These are phyloP conservation scores for Penicillium glabrum DNA, from an alignment of 2,329 filamentous ascomycete genomes.

Conservation along the genomic window DNA sequence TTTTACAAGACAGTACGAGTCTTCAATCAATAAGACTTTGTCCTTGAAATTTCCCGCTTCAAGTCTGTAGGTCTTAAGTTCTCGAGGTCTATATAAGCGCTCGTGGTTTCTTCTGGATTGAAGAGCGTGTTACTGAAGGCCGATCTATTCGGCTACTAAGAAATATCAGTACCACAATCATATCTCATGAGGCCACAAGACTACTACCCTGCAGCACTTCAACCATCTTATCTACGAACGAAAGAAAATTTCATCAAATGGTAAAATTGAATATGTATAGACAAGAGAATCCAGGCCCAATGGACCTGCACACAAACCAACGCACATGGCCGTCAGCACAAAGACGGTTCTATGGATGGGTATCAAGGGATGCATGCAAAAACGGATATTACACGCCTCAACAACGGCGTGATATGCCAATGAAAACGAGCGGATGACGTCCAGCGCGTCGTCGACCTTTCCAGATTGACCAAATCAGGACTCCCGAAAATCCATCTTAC, in stretches of 20 bases:
- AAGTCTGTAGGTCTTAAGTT: too few species aligned
- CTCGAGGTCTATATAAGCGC: too few species aligned
- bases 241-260: background rate
- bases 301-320: background rate
- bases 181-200: too few species aligned
- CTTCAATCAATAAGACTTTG: background rate
- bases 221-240: background rate
- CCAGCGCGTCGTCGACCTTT: background rate
- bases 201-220: too few species aligned
- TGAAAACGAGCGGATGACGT: conserved; percentile 1
- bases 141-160: too few species aligned
- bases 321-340: background rate
- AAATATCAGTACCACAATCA: too few species aligned
- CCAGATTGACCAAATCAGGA: background rate
- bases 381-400: background rate
- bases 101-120: too few species aligned
- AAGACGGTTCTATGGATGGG: conserved; percentile 1
- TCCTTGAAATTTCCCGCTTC: too few species aligned
- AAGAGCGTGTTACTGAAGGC: too few species aligned
- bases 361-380: background rate
- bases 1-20: background rate
- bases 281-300: background rate
- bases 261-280: background rate
- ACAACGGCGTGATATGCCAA: background rate
- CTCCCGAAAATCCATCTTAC: background rate